These are phyloP conservation scores for Aureobasidium zeae DNA, from an alignment of 2,329 filamentous ascomycete genomes.

Conservation along the genomic window DNA sequence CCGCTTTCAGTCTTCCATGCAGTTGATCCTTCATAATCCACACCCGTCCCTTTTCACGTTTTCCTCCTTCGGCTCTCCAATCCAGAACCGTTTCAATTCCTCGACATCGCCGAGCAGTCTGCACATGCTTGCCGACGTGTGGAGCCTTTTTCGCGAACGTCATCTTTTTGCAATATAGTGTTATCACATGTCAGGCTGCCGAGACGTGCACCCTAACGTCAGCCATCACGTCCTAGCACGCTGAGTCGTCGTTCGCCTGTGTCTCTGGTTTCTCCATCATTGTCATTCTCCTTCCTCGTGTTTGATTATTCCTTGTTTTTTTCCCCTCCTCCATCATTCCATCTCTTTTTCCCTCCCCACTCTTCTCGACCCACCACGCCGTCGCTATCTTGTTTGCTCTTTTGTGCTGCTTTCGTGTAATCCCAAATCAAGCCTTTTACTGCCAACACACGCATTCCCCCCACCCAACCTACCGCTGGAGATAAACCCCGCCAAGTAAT, in stretches of 20 bases:
- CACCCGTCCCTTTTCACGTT: conserved; percentile 11
- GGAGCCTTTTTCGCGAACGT: conserved; percentile 12
- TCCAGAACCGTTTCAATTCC: conserved; percentile 12
- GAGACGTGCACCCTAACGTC: not conserved
- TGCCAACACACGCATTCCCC: not conserved
- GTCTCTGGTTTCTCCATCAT: conserved; percentile 10
- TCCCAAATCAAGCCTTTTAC: no score
- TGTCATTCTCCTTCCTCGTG: conserved; percentile 15
- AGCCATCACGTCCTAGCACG: conserved; percentile 10
- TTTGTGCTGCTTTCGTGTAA: no score
- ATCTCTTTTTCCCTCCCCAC: not conserved
- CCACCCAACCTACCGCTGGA: not conserved
- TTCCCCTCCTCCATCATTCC: not conserved
- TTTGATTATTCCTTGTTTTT: no score
- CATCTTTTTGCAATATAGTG: conserved; percentile 10
- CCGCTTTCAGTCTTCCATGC: no score
- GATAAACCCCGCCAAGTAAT: conserved; percentile 1
- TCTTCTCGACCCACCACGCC: no score
- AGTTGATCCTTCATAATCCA: no score
- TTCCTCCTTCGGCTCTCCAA: conserved; percentile 9
- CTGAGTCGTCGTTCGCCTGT: no score
- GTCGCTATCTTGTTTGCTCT: no score
- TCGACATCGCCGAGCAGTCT: no score
- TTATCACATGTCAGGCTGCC: conserved; percentile 12
- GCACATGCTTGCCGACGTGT: conserved; percentile 8